Evolutionary conservation across 2,329 filamentous ascomycete genomes (phyloP).

Genomic region (Pseudogymnoascus sp.): DNA sequence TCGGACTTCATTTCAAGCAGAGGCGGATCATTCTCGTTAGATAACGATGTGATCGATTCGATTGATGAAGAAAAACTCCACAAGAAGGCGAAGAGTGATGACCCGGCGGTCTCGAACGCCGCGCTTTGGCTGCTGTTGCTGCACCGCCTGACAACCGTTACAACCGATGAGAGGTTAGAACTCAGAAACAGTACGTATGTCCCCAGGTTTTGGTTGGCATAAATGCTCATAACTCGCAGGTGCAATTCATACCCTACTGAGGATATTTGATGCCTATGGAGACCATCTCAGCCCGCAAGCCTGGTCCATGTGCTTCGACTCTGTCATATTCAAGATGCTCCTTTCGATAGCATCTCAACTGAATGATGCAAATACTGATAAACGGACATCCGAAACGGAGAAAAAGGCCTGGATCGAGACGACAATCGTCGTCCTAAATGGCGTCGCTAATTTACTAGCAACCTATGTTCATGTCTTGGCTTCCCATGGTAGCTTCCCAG

Average conservation of each 20-base stretch:
- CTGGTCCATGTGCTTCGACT: constrained; percentile 77
- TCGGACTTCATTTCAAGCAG: constrained; percentile 73
- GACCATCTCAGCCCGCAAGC: constrained; percentile 68
- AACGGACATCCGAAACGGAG: constrained; percentile 33
- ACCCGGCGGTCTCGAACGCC: constrained; percentile 55
- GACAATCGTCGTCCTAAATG: constrained; percentile 64
- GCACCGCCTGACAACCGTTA: constrained; percentile 61
- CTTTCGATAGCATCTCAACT: constrained; percentile 58
- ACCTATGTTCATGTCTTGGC: constrained; percentile 70
- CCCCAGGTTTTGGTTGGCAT: constrained; percentile 30
- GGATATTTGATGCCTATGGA: constrained; percentile 88
- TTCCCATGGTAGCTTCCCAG: constrained; percentile 56
- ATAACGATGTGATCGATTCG: constrained; percentile 46
- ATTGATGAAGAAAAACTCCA: constrained; percentile 50
- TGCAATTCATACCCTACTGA: constrained; percentile 80
- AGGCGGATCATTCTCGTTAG: constrained; percentile 51
- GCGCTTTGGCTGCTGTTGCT: constrained; percentile 74
- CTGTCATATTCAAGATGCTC: constrained; percentile 72
- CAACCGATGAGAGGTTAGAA: constrained; percentile 64
- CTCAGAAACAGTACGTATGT: constrained; percentile 59
- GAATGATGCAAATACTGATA: constrained; percentile 30
- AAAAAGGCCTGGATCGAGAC: constrained; percentile 64
- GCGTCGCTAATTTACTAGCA: constrained; percentile 64
- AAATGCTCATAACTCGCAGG: constrained; percentile 38
- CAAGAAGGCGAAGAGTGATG: constrained; percentile 50